Evolutionary conservation across 768 basidiomycete genomes (phyloP).

Genomic region (Suillus occidentalis): DNA sequence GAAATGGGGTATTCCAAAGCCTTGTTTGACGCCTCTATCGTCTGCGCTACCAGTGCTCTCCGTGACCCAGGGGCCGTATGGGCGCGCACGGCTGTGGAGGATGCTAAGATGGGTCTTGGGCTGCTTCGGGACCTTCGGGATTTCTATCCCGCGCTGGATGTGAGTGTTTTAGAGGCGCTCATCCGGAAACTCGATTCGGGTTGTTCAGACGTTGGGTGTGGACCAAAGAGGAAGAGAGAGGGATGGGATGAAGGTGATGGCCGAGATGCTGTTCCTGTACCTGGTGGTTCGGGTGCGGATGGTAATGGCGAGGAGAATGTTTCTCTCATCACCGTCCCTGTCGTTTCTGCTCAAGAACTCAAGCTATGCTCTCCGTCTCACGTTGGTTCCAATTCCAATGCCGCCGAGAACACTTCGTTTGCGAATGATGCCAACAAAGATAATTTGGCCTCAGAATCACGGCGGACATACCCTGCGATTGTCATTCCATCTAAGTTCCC

Average conservation of each 20-base stretch:
- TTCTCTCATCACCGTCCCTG: background rate
- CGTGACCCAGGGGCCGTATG: slow-evolving; percentile 49
- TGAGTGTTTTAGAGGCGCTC: slow-evolving; percentile 4
- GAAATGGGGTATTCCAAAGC: slow-evolving; percentile 34
- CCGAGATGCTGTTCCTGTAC: background rate
- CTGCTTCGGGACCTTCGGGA: slow-evolving; percentile 36
- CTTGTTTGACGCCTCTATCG: slow-evolving; percentile 65
- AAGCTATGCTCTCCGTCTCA: background rate
- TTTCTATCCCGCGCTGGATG: slow-evolving; percentile 3
- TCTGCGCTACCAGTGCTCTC: slow-evolving; percentile 63
- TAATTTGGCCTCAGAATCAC: background rate
- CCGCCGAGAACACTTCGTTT: background rate
- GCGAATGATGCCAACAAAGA: background rate
- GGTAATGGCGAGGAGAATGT: background rate
- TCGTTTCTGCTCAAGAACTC: background rate
- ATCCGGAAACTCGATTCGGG: background rate
- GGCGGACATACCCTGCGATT: background rate
- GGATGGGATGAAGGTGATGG: slow-evolving; percentile 4
- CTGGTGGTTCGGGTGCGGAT: background rate
- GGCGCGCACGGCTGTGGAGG: slow-evolving; percentile 47
- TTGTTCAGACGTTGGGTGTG: background rate
- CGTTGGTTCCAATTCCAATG: background rate
- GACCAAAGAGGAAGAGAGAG: background rate
- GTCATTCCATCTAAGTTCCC: slow-evolving; percentile 1
- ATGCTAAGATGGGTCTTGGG: slow-evolving; percentile 44